Conservation (phyloP, 1,284 basidiomycete genomes). For the Hymenochaete sp. region DNA sequence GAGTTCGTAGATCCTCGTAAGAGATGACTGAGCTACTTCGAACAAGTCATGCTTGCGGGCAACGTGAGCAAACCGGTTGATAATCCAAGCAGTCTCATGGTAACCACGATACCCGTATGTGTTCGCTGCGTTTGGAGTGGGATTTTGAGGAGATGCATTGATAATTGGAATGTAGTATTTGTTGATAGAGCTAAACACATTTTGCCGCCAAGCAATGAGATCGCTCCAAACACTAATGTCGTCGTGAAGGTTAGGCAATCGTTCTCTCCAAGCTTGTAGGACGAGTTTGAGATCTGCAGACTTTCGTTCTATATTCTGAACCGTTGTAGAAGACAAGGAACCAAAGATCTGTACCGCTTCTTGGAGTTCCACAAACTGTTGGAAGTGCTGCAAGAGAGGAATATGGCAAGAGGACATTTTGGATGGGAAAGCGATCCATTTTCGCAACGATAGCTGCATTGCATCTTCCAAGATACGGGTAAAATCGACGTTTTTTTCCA, state of each 20-base stretch:
- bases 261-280: conserved; percentile 94
- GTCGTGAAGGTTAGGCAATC: conserved; percentile 92
- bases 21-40: conserved; percentile 90
- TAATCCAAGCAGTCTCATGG: conserved; percentile 99
- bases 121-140: conserved; percentile 51
- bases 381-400: conserved; percentile 94
- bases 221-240: conserved; percentile 99
- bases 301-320: conserved; percentile 88
- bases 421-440: conserved; percentile 88
- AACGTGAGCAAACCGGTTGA: conserved; percentile 99
- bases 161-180: conserved; percentile 94
- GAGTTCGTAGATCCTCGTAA: conserved; percentile 97
- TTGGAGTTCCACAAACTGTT: conserved; percentile 97
- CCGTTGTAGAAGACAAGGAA: conserved; percentile 80
- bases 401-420: conserved; percentile 89
- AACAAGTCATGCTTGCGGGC: conserved; percentile 95
- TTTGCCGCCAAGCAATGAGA: conserved; percentile 96
- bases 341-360: conserved; percentile 95
- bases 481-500: conserved; percentile 75
- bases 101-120: conserved; percentile 98
- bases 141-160: conserved; percentile 39
- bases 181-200: conserved; percentile 73
- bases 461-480: conserved; percentile 88
- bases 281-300: conserved; percentile 95
- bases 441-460: conserved; percentile 92